These are phyloP conservation scores for Pythium coloratum DNA, from an alignment of 352 stramenopile genomes.

Conservation along the genomic window DNA sequence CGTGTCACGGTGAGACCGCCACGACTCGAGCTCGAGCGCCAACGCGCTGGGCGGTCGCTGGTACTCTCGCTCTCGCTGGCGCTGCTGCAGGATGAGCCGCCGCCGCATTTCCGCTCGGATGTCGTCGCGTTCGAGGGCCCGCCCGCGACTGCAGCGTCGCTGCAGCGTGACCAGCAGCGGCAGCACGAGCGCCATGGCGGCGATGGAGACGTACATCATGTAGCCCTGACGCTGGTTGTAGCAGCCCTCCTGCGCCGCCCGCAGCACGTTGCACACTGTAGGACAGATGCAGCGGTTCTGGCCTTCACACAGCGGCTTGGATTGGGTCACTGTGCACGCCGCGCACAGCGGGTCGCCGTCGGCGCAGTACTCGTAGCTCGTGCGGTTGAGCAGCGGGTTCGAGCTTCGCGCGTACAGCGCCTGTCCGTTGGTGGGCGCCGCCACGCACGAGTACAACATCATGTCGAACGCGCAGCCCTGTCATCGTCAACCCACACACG, in stretches of 20 bases:
- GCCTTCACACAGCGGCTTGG: conserved; percentile 18
- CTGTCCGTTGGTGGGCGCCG: conserved; percentile 5
- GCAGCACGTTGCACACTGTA: conserved; percentile 16
- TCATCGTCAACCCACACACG: not conserved
- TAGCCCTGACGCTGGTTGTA: conserved; percentile 14
- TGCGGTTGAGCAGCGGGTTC: conserved; percentile 23
- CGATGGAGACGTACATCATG: conserved; percentile 23
- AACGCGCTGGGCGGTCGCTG: conserved; percentile 7
- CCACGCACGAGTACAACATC: conserved; percentile 14
- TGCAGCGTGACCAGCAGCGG: conserved; percentile 17
- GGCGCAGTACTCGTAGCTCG: conserved; percentile 22
- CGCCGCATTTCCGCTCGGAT: conserved; percentile 12
- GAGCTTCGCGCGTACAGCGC: conserved; percentile 21
- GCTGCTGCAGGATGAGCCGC: conserved; percentile 12
- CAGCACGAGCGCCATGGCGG: conserved; percentile 19
- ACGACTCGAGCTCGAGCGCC: conserved; percentile 27
- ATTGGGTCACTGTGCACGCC: not conserved
- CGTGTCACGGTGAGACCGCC: conserved; percentile 21
- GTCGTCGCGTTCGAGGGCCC: not conserved
- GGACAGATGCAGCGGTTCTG: conserved; percentile 22
- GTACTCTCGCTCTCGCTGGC: conserved; percentile 2
- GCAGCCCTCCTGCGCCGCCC: conserved; percentile 15
- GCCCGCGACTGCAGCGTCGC: not conserved
- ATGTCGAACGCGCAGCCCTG: conserved; percentile 29
- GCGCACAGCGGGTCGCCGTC: conserved; percentile 12